Percentiles rank a stretch among this genome's conserved stretches.
Conservation (phyloP, 2,329 filamentous ascomycete species). For the Botryotinia convoluta region DNA sequence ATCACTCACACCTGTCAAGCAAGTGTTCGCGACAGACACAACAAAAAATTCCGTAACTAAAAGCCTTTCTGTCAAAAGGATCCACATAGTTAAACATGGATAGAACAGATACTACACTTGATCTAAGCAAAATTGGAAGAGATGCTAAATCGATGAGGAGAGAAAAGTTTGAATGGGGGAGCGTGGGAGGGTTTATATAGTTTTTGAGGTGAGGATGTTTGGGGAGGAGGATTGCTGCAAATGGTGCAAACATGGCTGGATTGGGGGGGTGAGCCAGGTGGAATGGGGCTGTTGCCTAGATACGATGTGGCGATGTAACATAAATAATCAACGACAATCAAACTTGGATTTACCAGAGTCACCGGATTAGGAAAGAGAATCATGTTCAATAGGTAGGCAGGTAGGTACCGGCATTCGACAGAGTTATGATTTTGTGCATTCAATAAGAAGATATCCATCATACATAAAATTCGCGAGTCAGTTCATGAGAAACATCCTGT, state of each 20-base stretch:
- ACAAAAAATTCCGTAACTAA: not conserved
- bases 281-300: not conserved
- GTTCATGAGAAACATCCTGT: constrained; percentile 6
- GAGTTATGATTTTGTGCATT: not conserved
- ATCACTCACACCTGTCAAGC: constrained; percentile 44
- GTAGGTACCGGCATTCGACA: not conserved
- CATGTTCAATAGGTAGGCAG: not conserved
- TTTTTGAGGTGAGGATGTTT: constrained; percentile 3
- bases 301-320: not conserved
- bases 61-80: constrained; percentile 46
- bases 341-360: not conserved
- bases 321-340: not conserved
- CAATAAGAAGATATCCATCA: constrained; percentile 9
- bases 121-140: constrained; percentile 53
- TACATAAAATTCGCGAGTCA: constrained; percentile 13
- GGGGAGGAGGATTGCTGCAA: constrained; percentile 15
- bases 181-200: not conserved
- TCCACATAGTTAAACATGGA: constrained; percentile 64
- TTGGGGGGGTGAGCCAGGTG: not conserved
- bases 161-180: constrained; percentile 23
- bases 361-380: not conserved
- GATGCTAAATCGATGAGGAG: constrained; percentile 36
- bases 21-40: not conserved
- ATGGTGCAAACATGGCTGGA: constrained; percentile 3
- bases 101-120: constrained; percentile 69